These are phyloP conservation scores for Aureobasidium lini DNA, from an alignment of 2,329 filamentous ascomycete species.

Conservation along the genomic window DNA sequence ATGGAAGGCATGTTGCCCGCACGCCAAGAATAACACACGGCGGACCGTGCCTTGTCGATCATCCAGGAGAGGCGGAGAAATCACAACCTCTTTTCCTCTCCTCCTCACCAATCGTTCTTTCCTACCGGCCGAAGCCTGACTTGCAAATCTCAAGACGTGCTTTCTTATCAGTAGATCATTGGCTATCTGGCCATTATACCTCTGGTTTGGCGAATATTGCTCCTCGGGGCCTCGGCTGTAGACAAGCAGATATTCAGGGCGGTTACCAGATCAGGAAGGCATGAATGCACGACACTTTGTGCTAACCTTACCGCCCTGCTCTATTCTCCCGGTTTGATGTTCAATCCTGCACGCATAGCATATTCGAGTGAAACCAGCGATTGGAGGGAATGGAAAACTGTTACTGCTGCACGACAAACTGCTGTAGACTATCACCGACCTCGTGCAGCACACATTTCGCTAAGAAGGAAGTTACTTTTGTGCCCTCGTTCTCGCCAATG, in stretches of 20 bases:
- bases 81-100: neutral
- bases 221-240: neutral
- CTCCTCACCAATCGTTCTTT: neutral
- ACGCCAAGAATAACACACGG: neutral
- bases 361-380: neutral
- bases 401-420: neutral
- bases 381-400: neutral
- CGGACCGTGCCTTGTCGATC: constrained; percentile 8
- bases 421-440: neutral
- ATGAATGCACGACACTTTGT: constrained; percentile 10
- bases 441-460: neutral
- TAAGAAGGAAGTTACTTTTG: neutral
- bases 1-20: neutral
- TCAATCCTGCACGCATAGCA: neutral
- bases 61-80: neutral
- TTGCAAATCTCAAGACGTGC: neutral
- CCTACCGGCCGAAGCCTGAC: neutral
- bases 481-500: neutral
- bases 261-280: constrained; percentile 5
- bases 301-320: neutral
- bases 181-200: neutral
- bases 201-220: neutral
- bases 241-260: neutral
- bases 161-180: constrained; percentile 9
- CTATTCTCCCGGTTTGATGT: neutral